These are phyloP conservation scores for Cladosporium colombiae DNA, from an alignment of 2,329 filamentous ascomycete genomes.

Conservation along the genomic window DNA sequence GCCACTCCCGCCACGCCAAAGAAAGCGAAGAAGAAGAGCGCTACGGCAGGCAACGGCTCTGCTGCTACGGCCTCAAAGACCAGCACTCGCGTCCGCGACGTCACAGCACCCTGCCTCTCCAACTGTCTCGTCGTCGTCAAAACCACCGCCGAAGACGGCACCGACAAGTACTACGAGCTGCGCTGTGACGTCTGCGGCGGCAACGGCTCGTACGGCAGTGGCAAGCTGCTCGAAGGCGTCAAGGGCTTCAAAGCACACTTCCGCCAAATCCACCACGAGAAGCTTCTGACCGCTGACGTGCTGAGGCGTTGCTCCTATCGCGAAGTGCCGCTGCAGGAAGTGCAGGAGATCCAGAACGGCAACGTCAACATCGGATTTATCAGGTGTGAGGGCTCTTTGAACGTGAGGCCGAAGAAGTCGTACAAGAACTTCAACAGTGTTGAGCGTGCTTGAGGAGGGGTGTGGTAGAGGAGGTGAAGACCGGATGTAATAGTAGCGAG, in stretches of 20 bases:
- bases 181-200: slow-evolving; percentile 9
- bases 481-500: neutral
- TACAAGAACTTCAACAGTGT: slow-evolving; percentile 10
- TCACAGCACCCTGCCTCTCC: neutral
- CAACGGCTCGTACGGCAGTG: slow-evolving; percentile 10
- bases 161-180: neutral
- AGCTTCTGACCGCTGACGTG: neutral
- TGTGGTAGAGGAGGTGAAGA: neutral
- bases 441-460: neutral
- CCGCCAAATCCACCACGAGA: slow-evolving; percentile 7
- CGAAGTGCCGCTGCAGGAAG: neutral
- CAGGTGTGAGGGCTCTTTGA: neutral
- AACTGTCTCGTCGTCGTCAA: slow-evolving; percentile 1
- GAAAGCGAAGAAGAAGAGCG: neutral
- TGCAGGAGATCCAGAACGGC: neutral
- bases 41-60: neutral
- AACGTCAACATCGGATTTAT: neutral
- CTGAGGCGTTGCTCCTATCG: neutral
- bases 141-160: neutral
- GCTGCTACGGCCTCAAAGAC: neutral
- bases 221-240: slow-evolving; percentile 11
- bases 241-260: slow-evolving; percentile 11
- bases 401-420: slow-evolving; percentile 11
- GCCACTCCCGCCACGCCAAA: neutral
- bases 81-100: neutral